Conservation (phyloP, 2,329 filamentous ascomycete species). For the Pseudopyrenochaeta lycopersici region DNA sequence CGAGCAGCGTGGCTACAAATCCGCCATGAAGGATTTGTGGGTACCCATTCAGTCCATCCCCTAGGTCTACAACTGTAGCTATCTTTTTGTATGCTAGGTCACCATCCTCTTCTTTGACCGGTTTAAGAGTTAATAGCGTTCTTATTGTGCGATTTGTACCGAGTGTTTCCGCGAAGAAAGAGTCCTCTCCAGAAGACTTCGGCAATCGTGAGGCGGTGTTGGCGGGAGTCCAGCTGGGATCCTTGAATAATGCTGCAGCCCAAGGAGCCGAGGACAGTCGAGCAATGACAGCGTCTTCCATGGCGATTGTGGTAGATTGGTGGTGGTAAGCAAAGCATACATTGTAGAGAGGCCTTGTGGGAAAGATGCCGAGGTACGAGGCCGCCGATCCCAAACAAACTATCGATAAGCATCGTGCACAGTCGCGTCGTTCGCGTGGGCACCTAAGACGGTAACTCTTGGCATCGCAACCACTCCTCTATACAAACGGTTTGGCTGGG, state of each 20-base stretch:
- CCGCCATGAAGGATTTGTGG: slow-evolving; percentile 65
- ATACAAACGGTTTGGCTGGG: no score
- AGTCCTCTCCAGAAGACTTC: slow-evolving; percentile 56
- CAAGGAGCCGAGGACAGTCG: slow-evolving; percentile 56
- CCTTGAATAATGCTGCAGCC: slow-evolving; percentile 57
- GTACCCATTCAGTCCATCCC: slow-evolving; percentile 63
- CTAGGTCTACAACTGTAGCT: slow-evolving; percentile 56
- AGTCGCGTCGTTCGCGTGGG: no score
- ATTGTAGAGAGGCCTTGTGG: slow-evolving; percentile 10
- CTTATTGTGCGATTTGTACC: slow-evolving; percentile 61
- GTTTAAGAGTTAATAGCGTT: slow-evolving; percentile 32
- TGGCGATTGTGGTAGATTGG: slow-evolving; percentile 11
- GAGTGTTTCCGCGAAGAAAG: slow-evolving; percentile 63
- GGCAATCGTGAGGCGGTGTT: slow-evolving; percentile 44
- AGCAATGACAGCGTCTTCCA: slow-evolving; percentile 28
- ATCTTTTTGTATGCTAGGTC: slow-evolving; percentile 45
- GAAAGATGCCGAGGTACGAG: slow-evolving; percentile 11
- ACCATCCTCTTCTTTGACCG: slow-evolving; percentile 23
- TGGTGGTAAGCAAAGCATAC: slow-evolving; percentile 1
- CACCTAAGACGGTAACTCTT: no score
- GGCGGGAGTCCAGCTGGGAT: slow-evolving; percentile 52
- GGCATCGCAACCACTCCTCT: no score
- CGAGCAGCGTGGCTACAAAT: slow-evolving; percentile 65
- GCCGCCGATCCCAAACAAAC: not conserved
- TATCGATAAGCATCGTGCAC: not conserved